Evolutionary conservation across 148 eudicot species (phyloP).

Genomic region (Nyssa sinensis): DNA sequence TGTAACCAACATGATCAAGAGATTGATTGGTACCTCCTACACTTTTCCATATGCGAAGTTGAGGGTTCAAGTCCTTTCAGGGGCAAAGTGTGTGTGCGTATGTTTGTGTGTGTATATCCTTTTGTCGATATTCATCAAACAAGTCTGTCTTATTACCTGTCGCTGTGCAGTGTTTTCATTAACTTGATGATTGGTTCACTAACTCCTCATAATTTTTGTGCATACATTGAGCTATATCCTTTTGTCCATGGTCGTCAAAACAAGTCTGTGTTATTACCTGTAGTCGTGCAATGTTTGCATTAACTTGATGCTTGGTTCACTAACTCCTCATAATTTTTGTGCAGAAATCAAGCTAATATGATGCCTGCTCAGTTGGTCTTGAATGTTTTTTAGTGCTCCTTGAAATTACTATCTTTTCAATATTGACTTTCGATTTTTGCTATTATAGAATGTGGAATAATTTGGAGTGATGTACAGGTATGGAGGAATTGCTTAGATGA

Average conservation of each 20-base stretch:
- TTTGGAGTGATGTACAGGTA: constrained; percentile 44
- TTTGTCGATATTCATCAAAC: no score
- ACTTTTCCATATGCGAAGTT: no score
- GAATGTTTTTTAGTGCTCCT: background rate
- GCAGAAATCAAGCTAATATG: background rate
- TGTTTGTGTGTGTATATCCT: no score
- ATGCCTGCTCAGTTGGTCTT: background rate
- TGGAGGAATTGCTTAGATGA: constrained; percentile 98
- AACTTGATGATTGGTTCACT: background rate
- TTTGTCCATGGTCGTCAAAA: no score
- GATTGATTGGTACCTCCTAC: no score
- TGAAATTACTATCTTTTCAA: background rate
- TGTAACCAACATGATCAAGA: no score
- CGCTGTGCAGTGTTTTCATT: no score
- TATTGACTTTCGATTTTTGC: background rate
- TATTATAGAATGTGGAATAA: background rate
- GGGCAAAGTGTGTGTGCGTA: no score
- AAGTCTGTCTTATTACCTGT: no score
- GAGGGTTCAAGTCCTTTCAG: no score
- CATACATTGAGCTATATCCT: background rate
- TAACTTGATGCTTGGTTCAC: background rate
- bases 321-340: background rate
- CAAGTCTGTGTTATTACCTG: no score
- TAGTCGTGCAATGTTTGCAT: no score
- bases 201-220: background rate